Evolutionary conservation across 768 basidiomycete genomes (phyloP), one percentile per base, ranked within the genome.

Genomic region (Coprinopsis strossmayeri): DNA sequence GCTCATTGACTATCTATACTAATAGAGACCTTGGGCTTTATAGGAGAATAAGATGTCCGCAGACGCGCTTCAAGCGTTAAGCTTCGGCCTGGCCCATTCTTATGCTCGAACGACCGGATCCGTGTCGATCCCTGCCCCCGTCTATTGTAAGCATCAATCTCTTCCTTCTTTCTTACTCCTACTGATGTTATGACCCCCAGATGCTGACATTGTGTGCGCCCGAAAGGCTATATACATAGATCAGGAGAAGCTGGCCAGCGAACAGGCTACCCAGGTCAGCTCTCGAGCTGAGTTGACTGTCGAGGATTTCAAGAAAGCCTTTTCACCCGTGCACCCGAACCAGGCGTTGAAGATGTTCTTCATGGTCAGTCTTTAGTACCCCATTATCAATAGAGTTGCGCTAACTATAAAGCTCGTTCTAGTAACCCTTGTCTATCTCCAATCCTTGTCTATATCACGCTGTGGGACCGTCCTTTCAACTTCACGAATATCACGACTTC

Each of bases 81-180:
- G 84, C 0, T 91, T 83, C 46, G 77, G 83, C 0, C 69, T 92
- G 0, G 88, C 87, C 57, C 87, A 92, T 40, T 81, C 88, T 0
- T 91, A 88, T 44, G 87, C 89, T 0, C 75, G 87, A 0, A 74
- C 89, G 0, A 91, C 90, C 0, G 82, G 90, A 5, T 87, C 87
- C 0, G 89, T 92, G 0, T 91, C 88, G 0, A 91, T 91, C 35
- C 89, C 89, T 0, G 88, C 89, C 0, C 89, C 89, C 0, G 87
- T 91, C 0, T 91, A 91, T 53, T 91, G 88, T 90, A 57, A 57
- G 82, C 54, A 21, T 11, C 37, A 34, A 32, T 11, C 13, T 47
- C 15, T 5, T 11, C 12, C 7, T 44, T 76, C 1, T 18, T 18
- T 9, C 27, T 17, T 26, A 32, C 30, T 5, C 30, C n/a, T 30